Percentiles rank a stretch among this genome's conserved stretches.
Evolutionary conservation across 495 filamentous ascomycete genomes (phyloP).

Genomic region (Chaetomium fimeti): DNA sequence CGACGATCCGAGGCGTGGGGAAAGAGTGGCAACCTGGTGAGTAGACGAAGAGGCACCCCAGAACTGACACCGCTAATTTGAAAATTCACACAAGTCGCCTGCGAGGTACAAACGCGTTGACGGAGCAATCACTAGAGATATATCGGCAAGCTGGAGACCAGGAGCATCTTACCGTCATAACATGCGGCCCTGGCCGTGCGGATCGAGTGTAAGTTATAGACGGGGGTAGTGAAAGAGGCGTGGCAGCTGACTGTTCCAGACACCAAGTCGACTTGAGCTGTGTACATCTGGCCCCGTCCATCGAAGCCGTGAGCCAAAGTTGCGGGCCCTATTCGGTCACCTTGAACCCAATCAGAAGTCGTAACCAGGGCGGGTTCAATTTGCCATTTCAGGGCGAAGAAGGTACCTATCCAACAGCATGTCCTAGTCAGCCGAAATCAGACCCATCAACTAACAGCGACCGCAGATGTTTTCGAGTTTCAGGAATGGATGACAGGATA

Average conservation of each 20-base stretch:
- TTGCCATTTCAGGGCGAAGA: constrained; percentile 12
- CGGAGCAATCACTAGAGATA: constrained; percentile 11
- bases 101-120: neutral
- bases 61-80: neutral
- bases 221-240: neutral
- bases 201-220: neutral
- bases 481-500: constrained; percentile 26
- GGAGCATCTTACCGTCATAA: constrained; percentile 8
- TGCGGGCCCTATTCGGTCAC: neutral
- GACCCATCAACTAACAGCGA: neutral
- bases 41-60: neutral
- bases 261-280: constrained; percentile 8
- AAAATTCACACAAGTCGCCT: neutral
- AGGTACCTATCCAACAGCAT: neutral
- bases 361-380: neutral
- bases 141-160: neutral
- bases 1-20: constrained; percentile 10
- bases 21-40: constrained; percentile 12
- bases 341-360: neutral
- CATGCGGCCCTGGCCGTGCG: neutral
- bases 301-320: neutral
- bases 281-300: neutral
- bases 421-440: neutral
- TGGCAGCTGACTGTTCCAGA: neutral
- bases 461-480: constrained; percentile 21